These are phyloP conservation scores for Exophiala dermatitidis DNA, from an alignment of 2,329 filamentous ascomycete genomes.

Conservation along the genomic window DNA sequence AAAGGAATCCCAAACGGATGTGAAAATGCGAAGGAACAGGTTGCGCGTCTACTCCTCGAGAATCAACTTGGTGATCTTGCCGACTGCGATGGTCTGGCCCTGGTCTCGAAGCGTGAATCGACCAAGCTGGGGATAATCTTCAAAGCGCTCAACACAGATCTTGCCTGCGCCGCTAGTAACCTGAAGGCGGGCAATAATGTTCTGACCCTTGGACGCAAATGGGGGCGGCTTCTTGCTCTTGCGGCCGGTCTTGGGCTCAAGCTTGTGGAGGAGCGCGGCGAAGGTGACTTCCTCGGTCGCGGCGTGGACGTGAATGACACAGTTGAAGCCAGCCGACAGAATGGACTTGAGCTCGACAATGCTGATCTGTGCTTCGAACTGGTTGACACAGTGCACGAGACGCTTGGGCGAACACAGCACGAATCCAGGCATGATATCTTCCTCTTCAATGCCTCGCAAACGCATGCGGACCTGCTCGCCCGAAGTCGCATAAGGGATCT, in stretches of 20 bases:
- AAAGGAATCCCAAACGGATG: background rate
- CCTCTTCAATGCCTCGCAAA: slow-evolving; percentile 90
- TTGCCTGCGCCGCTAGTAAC: slow-evolving; percentile 76
- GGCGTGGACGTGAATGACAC: slow-evolving; percentile 92
- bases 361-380: slow-evolving; percentile 94
- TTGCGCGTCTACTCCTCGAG: slow-evolving; percentile 32
- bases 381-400: slow-evolving; percentile 78
- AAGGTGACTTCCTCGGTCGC: slow-evolving; percentile 98
- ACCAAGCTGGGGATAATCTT: slow-evolving; percentile 91
- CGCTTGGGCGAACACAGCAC: slow-evolving; percentile 93
- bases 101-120: slow-evolving; percentile 86
- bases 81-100: slow-evolving; percentile 98
- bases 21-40: background rate
- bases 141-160: slow-evolving; percentile 89
- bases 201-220: slow-evolving; percentile 70
- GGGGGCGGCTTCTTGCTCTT: slow-evolving; percentile 91
- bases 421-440: slow-evolving; percentile 91
- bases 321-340: slow-evolving; percentile 91
- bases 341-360: slow-evolving; percentile 94
- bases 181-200: slow-evolving; percentile 87
- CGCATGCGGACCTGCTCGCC: slow-evolving; percentile 92
- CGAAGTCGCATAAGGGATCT: slow-evolving; percentile 71
- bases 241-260: slow-evolving; percentile 87
- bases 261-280: slow-evolving; percentile 75
- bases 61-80: slow-evolving; percentile 93